These are phyloP conservation scores for Lotmaria passim DNA, from an alignment of 208 protist genomes.

Conservation along the genomic window DNA sequence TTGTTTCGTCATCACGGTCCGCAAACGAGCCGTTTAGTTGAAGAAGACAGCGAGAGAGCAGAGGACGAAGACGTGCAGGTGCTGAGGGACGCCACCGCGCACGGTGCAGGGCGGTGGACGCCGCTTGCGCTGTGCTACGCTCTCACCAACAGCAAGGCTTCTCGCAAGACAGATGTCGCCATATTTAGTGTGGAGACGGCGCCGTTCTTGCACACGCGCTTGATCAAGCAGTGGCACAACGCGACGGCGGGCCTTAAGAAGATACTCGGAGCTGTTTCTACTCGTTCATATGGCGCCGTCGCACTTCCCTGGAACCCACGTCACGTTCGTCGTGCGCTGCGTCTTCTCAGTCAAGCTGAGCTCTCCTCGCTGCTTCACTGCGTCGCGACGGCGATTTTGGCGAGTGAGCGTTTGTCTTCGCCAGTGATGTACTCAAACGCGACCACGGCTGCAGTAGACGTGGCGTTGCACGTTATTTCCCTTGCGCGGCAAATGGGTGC, in stretches of 20 bases:
- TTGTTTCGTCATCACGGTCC: constrained; percentile 35
- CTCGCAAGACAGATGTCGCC: constrained; percentile 19
- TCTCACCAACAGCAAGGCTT: constrained; percentile 28
- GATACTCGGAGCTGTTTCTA: constrained; percentile 36
- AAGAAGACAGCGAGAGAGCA: neutral
- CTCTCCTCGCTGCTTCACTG: constrained; percentile 37
- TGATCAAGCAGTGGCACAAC: constrained; percentile 88
- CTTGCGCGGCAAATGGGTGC: constrained; percentile 69
- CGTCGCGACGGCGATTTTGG: constrained; percentile 22
- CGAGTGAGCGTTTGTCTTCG: constrained; percentile 24
- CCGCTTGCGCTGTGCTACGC: constrained; percentile 69
- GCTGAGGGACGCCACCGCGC: constrained; percentile 17
- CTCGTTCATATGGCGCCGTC: constrained; percentile 28
- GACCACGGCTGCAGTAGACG: constrained; percentile 47
- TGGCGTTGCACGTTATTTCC: constrained; percentile 71
- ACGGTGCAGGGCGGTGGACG: constrained; percentile 29
- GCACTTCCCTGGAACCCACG: constrained; percentile 71
- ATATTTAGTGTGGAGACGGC: constrained; percentile 74
- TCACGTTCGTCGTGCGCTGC: constrained; percentile 70
- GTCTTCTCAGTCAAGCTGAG: constrained; percentile 45
- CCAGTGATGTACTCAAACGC: constrained; percentile 39
- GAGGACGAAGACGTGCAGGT: constrained; percentile 35
- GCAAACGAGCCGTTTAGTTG: neutral
- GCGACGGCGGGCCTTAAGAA: constrained; percentile 52
- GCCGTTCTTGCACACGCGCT: constrained; percentile 66